phyloP scores from a whole-genome alignment of 495 filamentous ascomycete species.

The Penicillium antarcticum region DNA sequence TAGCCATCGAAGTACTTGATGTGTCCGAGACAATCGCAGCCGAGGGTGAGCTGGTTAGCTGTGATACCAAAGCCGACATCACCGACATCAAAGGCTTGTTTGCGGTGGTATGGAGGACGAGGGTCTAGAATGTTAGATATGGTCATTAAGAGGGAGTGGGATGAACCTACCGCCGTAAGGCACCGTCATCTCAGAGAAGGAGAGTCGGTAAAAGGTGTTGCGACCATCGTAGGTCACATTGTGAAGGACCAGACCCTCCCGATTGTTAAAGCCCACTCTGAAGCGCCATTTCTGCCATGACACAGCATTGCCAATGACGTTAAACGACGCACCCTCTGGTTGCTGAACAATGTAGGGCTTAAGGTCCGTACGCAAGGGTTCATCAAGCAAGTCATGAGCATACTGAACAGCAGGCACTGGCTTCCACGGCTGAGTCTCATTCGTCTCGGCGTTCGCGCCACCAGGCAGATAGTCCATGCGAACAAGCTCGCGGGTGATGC shows the following conservation, averaged over 20 bases:
- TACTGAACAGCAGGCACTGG: conserved; percentile 54
- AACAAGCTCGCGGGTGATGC: conserved; percentile 58
- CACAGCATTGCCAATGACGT: conserved; percentile 32
- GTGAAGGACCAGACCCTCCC: conserved; percentile 62
- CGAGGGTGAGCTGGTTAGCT: conserved; percentile 64
- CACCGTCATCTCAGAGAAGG: conserved; percentile 77
- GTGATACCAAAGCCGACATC: conserved; percentile 65
- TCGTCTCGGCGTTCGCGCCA: conserved; percentile 27
- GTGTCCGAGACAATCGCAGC: conserved; percentile 67
- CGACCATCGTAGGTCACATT: conserved; percentile 68
- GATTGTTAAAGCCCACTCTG: conserved; percentile 61
- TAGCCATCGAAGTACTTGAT: conserved; percentile 65
- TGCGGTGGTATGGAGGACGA: conserved; percentile 64
- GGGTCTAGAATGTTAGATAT: conserved; percentile 45
- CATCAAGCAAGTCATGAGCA: conserved; percentile 38
- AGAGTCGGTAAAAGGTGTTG: conserved; percentile 70
- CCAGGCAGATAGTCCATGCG: conserved; percentile 49
- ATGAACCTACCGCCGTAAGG: conserved; percentile 44
- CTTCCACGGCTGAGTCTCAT: conserved; percentile 39
- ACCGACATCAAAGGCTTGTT: conserved; percentile 72
- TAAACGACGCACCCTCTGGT: conserved; percentile 74
- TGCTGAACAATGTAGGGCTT: conserved; percentile 77
- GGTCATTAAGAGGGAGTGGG: not conserved
- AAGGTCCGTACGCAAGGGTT: conserved; percentile 52
- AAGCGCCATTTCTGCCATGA: conserved; percentile 71